phyloP scores from a whole-genome alignment of 208 protist species.

The Kentomonas sorsogonicus region DNA sequence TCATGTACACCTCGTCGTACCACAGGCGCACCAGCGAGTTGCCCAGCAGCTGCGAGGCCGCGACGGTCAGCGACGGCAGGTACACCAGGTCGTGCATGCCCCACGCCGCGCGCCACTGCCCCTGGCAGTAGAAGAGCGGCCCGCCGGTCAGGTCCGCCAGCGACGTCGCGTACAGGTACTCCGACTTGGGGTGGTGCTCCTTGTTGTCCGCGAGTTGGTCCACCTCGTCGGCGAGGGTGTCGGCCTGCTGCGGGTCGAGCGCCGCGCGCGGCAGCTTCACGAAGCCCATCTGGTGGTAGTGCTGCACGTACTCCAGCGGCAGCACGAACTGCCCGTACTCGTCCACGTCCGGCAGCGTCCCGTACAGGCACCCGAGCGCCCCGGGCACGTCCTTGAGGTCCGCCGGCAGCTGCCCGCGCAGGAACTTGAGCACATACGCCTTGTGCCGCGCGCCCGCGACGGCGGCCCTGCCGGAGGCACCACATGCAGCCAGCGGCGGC shows the following conservation, averaged over 20 bases:
- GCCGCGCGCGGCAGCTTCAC: conserved; percentile 62
- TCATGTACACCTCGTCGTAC: conserved; percentile 85
- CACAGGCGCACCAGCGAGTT: conserved; percentile 75
- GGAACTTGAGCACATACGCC: conserved; percentile 79
- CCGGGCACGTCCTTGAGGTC: conserved; percentile 84
- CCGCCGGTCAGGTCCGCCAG: conserved; percentile 64
- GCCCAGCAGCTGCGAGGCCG: conserved; percentile 71
- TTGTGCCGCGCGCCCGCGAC: conserved; percentile 25
- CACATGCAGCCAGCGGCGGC: too few relatives aligned
- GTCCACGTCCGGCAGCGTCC: conserved; percentile 74
- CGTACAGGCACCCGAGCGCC: conserved; percentile 77
- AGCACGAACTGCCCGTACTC: conserved; percentile 81
- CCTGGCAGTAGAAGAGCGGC: conserved; percentile 82
- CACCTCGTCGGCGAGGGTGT: conserved; percentile 76
- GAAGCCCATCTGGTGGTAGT: conserved; percentile 77
- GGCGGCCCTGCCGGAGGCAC: too few relatives aligned
- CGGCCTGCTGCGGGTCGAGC: conserved; percentile 59
- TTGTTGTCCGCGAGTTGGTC: conserved; percentile 80
- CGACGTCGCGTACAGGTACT: conserved; percentile 78
- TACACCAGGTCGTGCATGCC: conserved; percentile 86
- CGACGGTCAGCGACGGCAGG: conserved; percentile 70
- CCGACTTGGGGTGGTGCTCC: conserved; percentile 77
- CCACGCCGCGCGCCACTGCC: conserved; percentile 77
- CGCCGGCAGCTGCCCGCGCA: conserved; percentile 62
- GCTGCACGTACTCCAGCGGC: conserved; percentile 43